Evolutionary conservation across 495 filamentous ascomycete genomes (phyloP).

Genomic region (Cladorrhinum samala): DNA sequence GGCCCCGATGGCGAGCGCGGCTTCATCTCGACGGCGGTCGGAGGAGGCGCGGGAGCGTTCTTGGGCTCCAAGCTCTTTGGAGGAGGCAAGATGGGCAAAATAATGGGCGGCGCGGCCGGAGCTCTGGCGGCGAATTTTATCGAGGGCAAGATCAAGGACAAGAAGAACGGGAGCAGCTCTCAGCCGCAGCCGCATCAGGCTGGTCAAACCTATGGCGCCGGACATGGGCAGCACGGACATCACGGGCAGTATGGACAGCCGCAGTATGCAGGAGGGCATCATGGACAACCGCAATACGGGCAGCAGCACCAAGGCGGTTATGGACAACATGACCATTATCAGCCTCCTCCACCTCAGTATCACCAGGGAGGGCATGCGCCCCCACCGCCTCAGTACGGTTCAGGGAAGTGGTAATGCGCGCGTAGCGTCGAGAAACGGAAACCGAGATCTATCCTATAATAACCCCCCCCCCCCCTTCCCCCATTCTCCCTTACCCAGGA

Average conservation of each 20-base stretch:
- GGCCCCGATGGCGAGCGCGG: neutral
- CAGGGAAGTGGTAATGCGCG: neutral
- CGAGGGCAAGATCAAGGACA: neutral
- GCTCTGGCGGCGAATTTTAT: neutral
- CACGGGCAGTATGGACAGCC: neutral
- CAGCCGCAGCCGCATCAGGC: neutral
- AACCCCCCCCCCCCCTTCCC: no score
- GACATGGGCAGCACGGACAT: neutral
- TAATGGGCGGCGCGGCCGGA: neutral
- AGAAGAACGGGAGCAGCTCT: neutral
- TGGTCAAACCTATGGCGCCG: no score
- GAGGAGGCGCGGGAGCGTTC: neutral
- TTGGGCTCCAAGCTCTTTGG: neutral
- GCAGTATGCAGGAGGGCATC: neutral
- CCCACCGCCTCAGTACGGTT: neutral
- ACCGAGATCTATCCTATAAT: no score
- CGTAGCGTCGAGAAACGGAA: no score
- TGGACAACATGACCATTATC: no score
- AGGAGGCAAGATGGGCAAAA: neutral
- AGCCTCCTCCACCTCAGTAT: no score
- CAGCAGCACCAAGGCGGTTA: neutral
- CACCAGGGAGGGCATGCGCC: no score
- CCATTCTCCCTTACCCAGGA: no score
- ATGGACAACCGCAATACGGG: neutral
- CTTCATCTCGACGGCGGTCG: neutral